A percentile compares a stretch with the other conserved stretches of the same genome.
Evolutionary conservation across 768 basidiomycete species (phyloP).

Genomic region (Lactarius akahatsu): DNA sequence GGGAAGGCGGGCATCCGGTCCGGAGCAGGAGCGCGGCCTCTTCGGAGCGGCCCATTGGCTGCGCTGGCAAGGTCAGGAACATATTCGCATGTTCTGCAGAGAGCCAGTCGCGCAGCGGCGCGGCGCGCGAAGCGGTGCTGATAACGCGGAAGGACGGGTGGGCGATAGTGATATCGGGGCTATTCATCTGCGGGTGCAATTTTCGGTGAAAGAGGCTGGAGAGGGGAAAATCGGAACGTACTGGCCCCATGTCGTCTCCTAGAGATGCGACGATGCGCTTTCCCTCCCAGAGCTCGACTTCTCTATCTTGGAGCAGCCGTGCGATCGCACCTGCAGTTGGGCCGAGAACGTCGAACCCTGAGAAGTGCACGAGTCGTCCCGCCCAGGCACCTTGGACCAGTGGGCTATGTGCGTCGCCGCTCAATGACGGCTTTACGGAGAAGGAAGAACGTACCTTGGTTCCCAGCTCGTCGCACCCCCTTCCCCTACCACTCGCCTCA

Average conservation of each 20-base stretch:
- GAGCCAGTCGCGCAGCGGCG: conserved; percentile 69
- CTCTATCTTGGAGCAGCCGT: conserved; percentile 58
- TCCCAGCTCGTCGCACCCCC: conserved; percentile 55
- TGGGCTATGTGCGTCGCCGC: conserved; percentile 36
- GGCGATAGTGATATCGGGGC: conserved; percentile 46
- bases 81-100: conserved; percentile 66
- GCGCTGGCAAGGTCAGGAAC: conserved; percentile 62
- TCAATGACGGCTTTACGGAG: background rate
- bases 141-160: conserved; percentile 63
- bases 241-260: conserved; percentile 45
- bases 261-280: conserved; percentile 56
- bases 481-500: conserved; percentile 57
- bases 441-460: conserved; percentile 50
- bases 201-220: conserved; percentile 29
- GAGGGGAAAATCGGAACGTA: background rate
- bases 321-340: conserved; percentile 63
- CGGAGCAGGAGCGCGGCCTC: conserved; percentile 48
- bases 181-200: conserved; percentile 23
- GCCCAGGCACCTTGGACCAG: conserved; percentile 59
- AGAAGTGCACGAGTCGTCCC: conserved; percentile 57
- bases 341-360: conserved; percentile 63
- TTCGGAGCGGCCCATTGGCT: conserved; percentile 57
- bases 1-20: conserved; percentile 47
- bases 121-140: conserved; percentile 60
- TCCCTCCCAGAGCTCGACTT: conserved; percentile 63